Conservation (phyloP, 352 stramenopile species). For the Phytophthora uliginosa region DNA sequence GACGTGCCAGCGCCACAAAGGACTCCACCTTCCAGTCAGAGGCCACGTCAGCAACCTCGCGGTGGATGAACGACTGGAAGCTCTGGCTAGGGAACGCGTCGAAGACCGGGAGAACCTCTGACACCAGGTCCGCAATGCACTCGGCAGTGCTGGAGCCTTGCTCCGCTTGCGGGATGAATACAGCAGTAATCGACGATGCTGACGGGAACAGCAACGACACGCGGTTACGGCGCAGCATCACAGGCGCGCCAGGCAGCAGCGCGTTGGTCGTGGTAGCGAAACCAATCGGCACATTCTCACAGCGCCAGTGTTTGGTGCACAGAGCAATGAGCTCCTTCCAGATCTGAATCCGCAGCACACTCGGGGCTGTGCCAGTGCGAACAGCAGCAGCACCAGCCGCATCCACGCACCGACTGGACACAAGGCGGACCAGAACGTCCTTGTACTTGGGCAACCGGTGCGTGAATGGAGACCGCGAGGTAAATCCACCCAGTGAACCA, state of each 20-base stretch:
- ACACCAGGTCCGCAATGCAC: conserved; percentile 57
- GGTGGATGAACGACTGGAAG: conserved; percentile 71
- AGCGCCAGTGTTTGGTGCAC: conserved; percentile 79
- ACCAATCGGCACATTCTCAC: conserved; percentile 75
- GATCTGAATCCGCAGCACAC: conserved; percentile 54
- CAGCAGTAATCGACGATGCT: conserved; percentile 54
- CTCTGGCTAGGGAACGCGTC: conserved; percentile 69
- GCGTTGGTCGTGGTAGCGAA: conserved; percentile 61
- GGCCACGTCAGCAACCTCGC: conserved; percentile 63
- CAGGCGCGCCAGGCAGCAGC: conserved; percentile 61
- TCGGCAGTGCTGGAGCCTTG: conserved; percentile 38
- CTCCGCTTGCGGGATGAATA: conserved; percentile 51
- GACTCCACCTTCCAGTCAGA: conserved; percentile 79
- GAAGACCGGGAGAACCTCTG: conserved; percentile 72
- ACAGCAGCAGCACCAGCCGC: conserved; percentile 17
- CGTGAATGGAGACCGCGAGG: conserved; percentile 34
- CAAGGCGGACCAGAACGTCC: conserved; percentile 62
- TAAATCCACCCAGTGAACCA: conserved; percentile 39
- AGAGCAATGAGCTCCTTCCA: conserved; percentile 78
- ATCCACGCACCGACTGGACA: conserved; percentile 51
- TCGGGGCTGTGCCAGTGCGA: conserved; percentile 34
- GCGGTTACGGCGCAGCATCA: conserved; percentile 77
- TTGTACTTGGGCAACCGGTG: conserved; percentile 74
- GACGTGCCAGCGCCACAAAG: conserved; percentile 68
- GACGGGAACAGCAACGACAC: conserved; percentile 75